Evolutionary conservation across 2,329 filamentous ascomycete genomes (phyloP), one percentile per base, ranked within the genome.

Genomic region (Cytospora schulzeri): DNA sequence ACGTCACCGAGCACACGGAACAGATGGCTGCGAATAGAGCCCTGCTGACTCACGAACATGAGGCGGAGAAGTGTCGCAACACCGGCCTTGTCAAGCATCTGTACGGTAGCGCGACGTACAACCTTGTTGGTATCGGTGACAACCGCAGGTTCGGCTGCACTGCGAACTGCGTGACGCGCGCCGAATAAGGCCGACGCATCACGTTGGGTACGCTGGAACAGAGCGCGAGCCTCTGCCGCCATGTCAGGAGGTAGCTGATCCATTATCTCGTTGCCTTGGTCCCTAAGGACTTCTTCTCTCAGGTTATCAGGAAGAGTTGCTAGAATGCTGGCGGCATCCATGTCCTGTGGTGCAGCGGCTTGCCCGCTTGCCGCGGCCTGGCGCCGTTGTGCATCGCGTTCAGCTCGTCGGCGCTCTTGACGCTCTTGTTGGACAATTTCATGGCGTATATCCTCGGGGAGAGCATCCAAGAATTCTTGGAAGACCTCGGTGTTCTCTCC

Each of bases 81-180:
- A 29, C 96, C 95, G 55, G 93, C 86, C 78, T 97, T 97, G 76
- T 99, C 95, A 33, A 99, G 86, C 90, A 99, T 97, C 75, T 99
- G 95, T 28, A 97, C 91, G 64, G 96, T 91, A 26, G 92, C 89
- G 67, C 91, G 90, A 64, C 91, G 88, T 71, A 91, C 89, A 45
- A 83, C 78, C 78, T 93, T 94, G 74, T 83, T 66, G n/a, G n/a
- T 48, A 69, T 86, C 77, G 69, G 64, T 68, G 14, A 71, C 72
- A 29, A 67, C 64, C 48, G 70, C 68, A 29, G 72, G 70, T 59
- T 73, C 73, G 19, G 72, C 53, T 52, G 70, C 68, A 38, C 24
- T 50, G 38, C 60, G 63, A 51, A 15, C 71, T 70, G 41, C 73
- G 71, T 51, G 75, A 61, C 64, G 66, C 68, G n/a, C 72, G 70